Percentiles rank a stretch among this genome's conserved stretches.
Evolutionary conservation across 2,329 filamentous ascomycete genomes (phyloP).

Genomic region (Fusarium fujikuroi): DNA sequence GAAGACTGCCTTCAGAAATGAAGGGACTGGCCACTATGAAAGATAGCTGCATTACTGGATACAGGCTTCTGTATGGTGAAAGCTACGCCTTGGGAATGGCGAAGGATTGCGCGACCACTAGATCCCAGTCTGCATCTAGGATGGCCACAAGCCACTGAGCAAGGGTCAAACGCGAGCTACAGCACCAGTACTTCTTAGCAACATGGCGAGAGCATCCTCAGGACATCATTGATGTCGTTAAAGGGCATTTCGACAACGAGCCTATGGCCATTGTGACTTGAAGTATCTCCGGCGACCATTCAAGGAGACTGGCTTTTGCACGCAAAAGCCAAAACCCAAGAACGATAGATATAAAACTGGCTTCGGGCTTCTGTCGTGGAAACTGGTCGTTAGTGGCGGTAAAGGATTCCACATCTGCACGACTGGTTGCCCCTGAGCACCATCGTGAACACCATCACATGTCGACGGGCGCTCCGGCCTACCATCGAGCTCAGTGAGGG

Average conservation of each 20-base stretch:
- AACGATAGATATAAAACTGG: rapidly evolving
- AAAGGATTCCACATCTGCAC: not conserved
- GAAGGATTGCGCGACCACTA: not conserved
- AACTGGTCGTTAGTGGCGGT: rapidly evolving
- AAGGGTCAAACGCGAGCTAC: not conserved
- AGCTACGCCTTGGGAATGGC: not conserved
- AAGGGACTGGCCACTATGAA: rapidly evolving
- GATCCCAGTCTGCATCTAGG: not conserved
- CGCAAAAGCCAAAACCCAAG: rapidly evolving
- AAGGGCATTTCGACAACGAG: rapidly evolving
- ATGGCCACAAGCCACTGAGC: not conserved
- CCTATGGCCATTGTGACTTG: no score
- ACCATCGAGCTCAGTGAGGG: not conserved
- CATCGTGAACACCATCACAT: not conserved
- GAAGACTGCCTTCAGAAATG: rapidly evolving
- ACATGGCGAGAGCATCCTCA: no score
- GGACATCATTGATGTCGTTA: no score
- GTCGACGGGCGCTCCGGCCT: not conserved
- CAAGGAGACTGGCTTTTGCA: not conserved
- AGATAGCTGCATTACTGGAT: not conserved
- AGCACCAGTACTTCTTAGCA: not conserved
- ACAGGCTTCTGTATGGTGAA: not conserved
- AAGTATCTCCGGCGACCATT: rapidly evolving
- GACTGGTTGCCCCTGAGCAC: not conserved
- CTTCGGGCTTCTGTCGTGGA: rapidly evolving